These are phyloP conservation scores for Rubia tinctorum DNA, from an alignment of 305 asterid species.

Conservation along the genomic window DNA sequence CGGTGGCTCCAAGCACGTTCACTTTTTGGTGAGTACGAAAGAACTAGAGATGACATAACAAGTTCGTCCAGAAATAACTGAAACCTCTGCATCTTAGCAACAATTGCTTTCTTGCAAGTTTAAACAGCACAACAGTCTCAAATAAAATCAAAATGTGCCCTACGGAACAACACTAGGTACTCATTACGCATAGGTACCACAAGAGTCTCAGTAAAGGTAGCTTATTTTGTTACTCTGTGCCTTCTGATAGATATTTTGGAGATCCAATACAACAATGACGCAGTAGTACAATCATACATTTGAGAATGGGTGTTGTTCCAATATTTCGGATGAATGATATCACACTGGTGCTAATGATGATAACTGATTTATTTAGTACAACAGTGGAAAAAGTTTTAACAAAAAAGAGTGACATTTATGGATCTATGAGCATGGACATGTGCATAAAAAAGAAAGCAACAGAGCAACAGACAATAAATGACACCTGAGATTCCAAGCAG, in stretches of 20 bases:
- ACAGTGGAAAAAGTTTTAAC: not conserved
- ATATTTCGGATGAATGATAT: not conserved
- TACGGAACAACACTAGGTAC: not conserved
- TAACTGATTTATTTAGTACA: not conserved
- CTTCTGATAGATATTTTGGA: not conserved
- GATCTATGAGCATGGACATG: not conserved
- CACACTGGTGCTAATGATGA: not conserved
- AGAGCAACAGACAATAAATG: not conserved
- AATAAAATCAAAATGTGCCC: not conserved
- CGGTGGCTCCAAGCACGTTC: constrained; percentile 97
- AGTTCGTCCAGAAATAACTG: constrained; percentile 64
- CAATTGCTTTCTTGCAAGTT: constrained; percentile 58
- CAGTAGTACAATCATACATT: too few relatives aligned
- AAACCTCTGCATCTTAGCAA: constrained; percentile 44
- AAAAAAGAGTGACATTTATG: not conserved
- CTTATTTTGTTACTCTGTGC: not conserved
- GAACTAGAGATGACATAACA: constrained; percentile 55
- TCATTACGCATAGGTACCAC: too few relatives aligned
- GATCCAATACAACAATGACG: not conserved
- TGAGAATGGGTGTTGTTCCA: not conserved
- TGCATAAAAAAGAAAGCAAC: not conserved
- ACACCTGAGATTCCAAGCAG: constrained; percentile 93
- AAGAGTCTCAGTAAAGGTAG: not conserved
- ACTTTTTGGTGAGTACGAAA: constrained; percentile 86
- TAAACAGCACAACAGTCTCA: constrained; percentile 4